Percentiles rank a stretch among this genome's conserved stretches.
phyloP scores from a whole-genome alignment of 225 moss, liverwort and hornwort genomes.

The Marchantia polymorpha region DNA sequence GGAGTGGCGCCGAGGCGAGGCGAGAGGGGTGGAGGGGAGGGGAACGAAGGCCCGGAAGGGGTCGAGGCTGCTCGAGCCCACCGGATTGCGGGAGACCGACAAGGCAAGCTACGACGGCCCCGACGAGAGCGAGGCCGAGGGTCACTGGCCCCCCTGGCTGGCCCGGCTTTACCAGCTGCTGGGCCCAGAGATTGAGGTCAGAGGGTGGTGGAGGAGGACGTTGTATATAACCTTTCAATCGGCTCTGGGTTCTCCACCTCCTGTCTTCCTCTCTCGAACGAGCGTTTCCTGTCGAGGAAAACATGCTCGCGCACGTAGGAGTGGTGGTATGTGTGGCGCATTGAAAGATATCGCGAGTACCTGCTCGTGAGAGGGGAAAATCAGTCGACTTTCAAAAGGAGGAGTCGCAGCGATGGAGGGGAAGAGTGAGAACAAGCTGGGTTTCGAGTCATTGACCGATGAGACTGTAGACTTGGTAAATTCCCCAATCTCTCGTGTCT shows the following conservation, averaged over 20 bases:
- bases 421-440: slow-evolving; percentile 8
- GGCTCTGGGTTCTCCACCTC: neutral
- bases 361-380: slow-evolving; percentile 1
- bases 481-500: neutral
- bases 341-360: neutral
- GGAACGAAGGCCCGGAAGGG: neutral
- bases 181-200: neutral
- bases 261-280: neutral
- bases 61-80: neutral
- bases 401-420: slow-evolving; percentile 12
- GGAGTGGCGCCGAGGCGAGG: neutral
- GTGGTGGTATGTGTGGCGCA: neutral
- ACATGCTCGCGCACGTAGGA: neutral
- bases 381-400: slow-evolving; percentile 3
- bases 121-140: neutral
- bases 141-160: neutral
- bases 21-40: too few species aligned
- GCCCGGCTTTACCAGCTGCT: neutral
- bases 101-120: neutral
- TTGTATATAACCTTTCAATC: neutral
- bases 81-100: neutral
- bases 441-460: slow-evolving; percentile 15
- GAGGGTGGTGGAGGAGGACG: neutral
- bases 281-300: neutral
- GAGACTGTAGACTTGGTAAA: slow-evolving; percentile 26